Base-by-base conservation (phyloP, 768 basidiomycete genomes). In the Suillus subalutaceus region DNA sequence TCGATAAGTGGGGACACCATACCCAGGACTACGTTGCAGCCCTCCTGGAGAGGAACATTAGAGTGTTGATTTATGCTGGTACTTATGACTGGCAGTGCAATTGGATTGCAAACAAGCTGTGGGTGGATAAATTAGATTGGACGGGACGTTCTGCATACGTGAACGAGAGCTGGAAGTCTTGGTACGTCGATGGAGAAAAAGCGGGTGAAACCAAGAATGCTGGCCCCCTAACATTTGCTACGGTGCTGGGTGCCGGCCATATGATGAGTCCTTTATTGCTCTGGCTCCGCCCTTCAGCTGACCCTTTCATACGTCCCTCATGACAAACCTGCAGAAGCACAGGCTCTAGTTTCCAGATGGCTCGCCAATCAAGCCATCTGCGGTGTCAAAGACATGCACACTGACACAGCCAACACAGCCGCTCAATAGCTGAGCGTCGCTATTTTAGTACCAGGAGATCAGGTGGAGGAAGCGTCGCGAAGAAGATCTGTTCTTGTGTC, bases 161-260 rank as follows among this genome's bases (percentile, higher is more conserved):
- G 0, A 69, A 69, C 23, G 72, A 82, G 58, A 71, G 77, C 13
- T 75, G 88, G 72, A 77, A 79, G 55, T 80, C 85, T 12, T 92
- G 90, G 90, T 70, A 71, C 0, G 83, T 91, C 10, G 79, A 85
- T 66, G 86, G 85, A 13, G 69, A 80, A 63, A 75, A 75, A 52
- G 90, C 84, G 0, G 90, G 90, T 6, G 79, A 80, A 72, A 86
- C 84, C 53, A 86, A 88, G 75, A 81, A 77, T 38, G 81, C 81
- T 43, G 84, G 82, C 8, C 83, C 84, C 23, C 76, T 94, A 64
- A 90, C 88, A 44, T 91, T 88, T 72, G 85, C 84, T 18, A 90
- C 86, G 0, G 77, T 91, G 44, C 76, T 82, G 55, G 89, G 83
- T 6, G 92, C 90, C 37, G 91, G 91, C n/a, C 91, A 93, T 78